Evolutionary conservation across 139 green algal species (phyloP).

Genomic region (Micractinium sp.): DNA sequence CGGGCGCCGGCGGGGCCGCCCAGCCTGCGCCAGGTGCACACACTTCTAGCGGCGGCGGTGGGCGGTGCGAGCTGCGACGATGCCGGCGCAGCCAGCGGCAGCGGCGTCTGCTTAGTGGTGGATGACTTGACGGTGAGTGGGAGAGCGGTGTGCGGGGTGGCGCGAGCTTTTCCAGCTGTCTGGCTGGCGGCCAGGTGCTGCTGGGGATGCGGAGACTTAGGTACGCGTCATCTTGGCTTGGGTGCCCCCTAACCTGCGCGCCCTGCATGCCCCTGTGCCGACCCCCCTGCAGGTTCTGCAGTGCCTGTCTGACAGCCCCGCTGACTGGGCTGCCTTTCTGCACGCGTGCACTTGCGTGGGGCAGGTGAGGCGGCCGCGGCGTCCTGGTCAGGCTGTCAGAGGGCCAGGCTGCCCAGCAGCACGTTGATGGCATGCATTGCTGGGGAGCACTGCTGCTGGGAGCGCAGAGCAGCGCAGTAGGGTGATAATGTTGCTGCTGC

Average conservation of each 20-base stretch:
- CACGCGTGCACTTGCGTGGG: not conserved
- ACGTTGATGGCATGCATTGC: no score
- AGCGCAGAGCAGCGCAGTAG: no score
- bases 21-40: not conserved
- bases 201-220: no score
- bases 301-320: not conserved
- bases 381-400: no score
- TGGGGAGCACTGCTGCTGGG: no score
- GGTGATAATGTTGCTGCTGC: not conserved
- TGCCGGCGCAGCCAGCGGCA: not conserved
- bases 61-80: not conserved
- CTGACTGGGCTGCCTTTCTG: conserved; percentile 12
- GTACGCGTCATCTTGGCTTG: no score
- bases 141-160: not conserved
- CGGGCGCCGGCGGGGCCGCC: not conserved
- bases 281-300: conserved; percentile 12
- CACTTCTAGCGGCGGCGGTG: not conserved
- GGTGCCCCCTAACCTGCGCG: no score
- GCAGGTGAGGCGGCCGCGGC: not conserved
- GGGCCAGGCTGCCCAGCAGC: no score
- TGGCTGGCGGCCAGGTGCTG: no score
- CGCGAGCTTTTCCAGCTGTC: no score
- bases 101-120: not conserved
- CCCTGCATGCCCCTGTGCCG: not conserved
- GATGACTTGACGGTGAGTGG: conserved; percentile 30